phyloP scores from a whole-genome alignment of 257 asterid genomes.

The Jacaranda mimosifolia region DNA sequence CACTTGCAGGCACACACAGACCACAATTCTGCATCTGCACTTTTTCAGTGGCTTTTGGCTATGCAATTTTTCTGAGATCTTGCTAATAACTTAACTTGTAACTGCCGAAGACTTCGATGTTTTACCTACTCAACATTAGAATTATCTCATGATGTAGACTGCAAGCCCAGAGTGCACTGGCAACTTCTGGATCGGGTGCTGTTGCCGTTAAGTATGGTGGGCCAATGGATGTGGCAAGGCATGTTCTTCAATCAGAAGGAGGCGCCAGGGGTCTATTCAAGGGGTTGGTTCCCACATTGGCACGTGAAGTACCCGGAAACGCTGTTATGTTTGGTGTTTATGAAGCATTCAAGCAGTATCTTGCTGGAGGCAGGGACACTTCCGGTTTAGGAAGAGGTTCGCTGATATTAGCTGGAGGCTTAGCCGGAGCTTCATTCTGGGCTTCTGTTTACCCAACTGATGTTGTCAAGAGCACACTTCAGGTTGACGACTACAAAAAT shows the following conservation, averaged over 20 bases:
- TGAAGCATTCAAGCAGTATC: slow-evolving; percentile 72
- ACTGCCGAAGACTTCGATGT: neutral
- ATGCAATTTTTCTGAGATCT: neutral
- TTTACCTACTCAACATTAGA: neutral
- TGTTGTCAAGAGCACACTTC: slow-evolving; percentile 81
- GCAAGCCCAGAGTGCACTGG: slow-evolving; percentile 83
- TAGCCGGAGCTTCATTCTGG: slow-evolving; percentile 89
- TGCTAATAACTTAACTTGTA: neutral
- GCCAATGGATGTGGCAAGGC: slow-evolving; percentile 87
- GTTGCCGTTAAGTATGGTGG: slow-evolving; percentile 69
- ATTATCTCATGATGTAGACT: slow-evolving; percentile 51
- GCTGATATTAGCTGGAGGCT: slow-evolving; percentile 72
- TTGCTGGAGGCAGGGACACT: slow-evolving; percentile 79
- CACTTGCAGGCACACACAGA: neutral
- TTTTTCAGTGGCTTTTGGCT: neutral
- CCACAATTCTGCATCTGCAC: too few relatives aligned
- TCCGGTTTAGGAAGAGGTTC: slow-evolving; percentile 74
- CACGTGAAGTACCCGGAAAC: slow-evolving; percentile 87
- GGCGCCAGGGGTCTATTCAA: slow-evolving; percentile 79
- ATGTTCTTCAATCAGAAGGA: slow-evolving; percentile 66
- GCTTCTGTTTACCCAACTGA: slow-evolving; percentile 75
- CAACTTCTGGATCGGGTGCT: slow-evolving; percentile 48
- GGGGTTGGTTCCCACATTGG: slow-evolving; percentile 77
- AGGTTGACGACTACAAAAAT: slow-evolving; percentile 77
- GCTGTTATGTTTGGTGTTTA: slow-evolving; percentile 89